These are phyloP conservation scores for Hysterangium stoloniferum DNA, from an alignment of 768 basidiomycete genomes.

Conservation along the genomic window DNA sequence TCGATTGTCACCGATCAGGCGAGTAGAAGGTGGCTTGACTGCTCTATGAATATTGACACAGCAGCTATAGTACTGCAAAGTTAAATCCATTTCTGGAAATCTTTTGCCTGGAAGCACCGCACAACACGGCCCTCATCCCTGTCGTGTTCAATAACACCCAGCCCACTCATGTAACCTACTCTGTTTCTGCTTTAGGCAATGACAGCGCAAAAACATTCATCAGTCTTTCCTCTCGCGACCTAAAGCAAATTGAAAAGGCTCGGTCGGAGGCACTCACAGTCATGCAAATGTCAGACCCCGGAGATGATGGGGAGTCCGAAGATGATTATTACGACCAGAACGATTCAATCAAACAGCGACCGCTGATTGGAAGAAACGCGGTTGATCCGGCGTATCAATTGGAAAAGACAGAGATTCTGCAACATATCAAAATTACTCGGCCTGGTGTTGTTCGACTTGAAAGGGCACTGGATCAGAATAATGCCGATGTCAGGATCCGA, in stretches of 20 bases:
- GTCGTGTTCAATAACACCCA: constrained; percentile 86
- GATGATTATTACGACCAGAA: constrained; percentile 70
- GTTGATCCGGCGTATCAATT: constrained; percentile 17
- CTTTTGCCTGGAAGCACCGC: constrained; percentile 59
- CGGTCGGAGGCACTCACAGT: constrained; percentile 42
- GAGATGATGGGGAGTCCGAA: constrained; percentile 46
- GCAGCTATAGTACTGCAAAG: constrained; percentile 58
- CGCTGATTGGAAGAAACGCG: constrained; percentile 12
- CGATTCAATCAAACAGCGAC: constrained; percentile 16
- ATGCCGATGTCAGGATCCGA: constrained; percentile 63
- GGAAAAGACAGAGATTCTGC: constrained; percentile 65
- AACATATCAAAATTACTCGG: constrained; percentile 61
- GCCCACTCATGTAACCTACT: constrained; percentile 65
- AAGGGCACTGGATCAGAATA: constrained; percentile 49
- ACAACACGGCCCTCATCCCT: constrained; percentile 61
- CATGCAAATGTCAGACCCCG: constrained; percentile 22
- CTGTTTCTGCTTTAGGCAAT: constrained; percentile 56
- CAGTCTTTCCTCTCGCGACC: constrained; percentile 53
- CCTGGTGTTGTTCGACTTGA: constrained; percentile 74
- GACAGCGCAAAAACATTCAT: constrained; percentile 31
- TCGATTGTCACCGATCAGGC: constrained; percentile 81
- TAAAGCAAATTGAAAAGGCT: constrained; percentile 57
- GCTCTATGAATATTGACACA: background rate
- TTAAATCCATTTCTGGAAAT: constrained; percentile 70
- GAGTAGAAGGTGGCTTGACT: background rate